These are phyloP conservation scores for Plenodomus tracheiphilus DNA, from an alignment of 2,329 filamentous ascomycete species.

Conservation along the genomic window DNA sequence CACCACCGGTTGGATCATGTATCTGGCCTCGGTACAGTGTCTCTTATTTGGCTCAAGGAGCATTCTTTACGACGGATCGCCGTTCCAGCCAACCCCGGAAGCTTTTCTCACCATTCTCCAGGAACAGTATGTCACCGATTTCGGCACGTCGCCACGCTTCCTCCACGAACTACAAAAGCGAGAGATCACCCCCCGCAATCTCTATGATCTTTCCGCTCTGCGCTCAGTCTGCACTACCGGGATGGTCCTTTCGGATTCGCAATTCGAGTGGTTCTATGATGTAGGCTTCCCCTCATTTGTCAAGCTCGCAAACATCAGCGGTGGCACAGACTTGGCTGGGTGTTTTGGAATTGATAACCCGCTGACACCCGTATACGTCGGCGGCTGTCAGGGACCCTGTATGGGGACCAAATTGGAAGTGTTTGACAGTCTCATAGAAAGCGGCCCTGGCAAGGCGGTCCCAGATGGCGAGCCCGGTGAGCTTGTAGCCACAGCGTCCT, in stretches of 20 bases:
- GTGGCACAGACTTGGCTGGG: slow-evolving; percentile 76
- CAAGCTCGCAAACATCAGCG: slow-evolving; percentile 74
- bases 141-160: slow-evolving; percentile 78
- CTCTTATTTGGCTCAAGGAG: slow-evolving; percentile 64
- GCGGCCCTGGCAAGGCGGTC: slow-evolving; percentile 55
- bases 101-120: slow-evolving; percentile 66
- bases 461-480: slow-evolving; percentile 72
- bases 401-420: slow-evolving; percentile 60
- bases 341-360: slow-evolving; percentile 68
- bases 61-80: slow-evolving; percentile 82
- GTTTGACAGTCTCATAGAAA: slow-evolving; percentile 60
- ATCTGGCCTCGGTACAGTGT: slow-evolving; percentile 63
- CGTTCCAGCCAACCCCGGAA: slow-evolving; percentile 70
- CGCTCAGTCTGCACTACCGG: slow-evolving; percentile 71
- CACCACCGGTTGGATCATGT: slow-evolving; percentile 79
- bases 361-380: slow-evolving; percentile 66
- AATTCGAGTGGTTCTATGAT: slow-evolving; percentile 82
- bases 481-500: slow-evolving; percentile 69
- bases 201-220: slow-evolving; percentile 66
- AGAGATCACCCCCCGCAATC: slow-evolving; percentile 62
- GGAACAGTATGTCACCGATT: slow-evolving; percentile 68
- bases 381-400: slow-evolving; percentile 58
- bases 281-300: slow-evolving; percentile 67
- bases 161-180: slow-evolving; percentile 72
- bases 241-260: slow-evolving; percentile 76